Percentiles rank a stretch among this genome's conserved stretches.
Conservation (phyloP, 495 filamentous ascomycete genomes). For the Podospora anserina region DNA sequence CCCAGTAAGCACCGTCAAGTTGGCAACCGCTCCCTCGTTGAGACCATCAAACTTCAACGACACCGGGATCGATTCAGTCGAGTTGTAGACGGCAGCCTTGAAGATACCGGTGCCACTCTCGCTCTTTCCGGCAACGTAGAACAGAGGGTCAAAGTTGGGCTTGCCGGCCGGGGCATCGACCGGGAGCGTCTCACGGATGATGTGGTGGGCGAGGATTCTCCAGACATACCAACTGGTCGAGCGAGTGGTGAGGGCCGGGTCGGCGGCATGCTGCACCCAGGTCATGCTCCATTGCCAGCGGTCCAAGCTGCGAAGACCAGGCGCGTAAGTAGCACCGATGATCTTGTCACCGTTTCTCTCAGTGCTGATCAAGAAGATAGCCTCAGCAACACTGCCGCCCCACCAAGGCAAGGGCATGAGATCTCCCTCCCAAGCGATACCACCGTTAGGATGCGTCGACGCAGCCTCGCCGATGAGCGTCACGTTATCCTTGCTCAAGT, state of each 20-base stretch:
- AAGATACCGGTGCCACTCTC: constrained; percentile 43
- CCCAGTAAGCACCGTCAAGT: constrained; percentile 58
- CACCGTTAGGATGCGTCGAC: constrained; percentile 50
- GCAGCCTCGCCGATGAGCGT: constrained; percentile 52
- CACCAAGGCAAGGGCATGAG: constrained; percentile 45
- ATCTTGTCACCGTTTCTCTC: constrained; percentile 62
- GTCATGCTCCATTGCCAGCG: constrained; percentile 46
- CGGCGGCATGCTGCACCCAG: constrained; percentile 51
- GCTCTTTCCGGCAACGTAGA: constrained; percentile 53
- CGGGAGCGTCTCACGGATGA: constrained; percentile 55
- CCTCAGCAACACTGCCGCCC: constrained; percentile 61
- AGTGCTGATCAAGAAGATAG: constrained; percentile 63
- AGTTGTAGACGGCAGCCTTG: constrained; percentile 69
- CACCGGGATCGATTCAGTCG: constrained; percentile 45
- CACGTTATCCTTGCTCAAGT: constrained; percentile 29
- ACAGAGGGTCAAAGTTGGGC: constrained; percentile 50
- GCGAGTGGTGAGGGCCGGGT: constrained; percentile 49
- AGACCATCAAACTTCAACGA: constrained; percentile 55
- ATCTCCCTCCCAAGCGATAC: constrained; percentile 44
- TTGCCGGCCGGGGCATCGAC: constrained; percentile 40
- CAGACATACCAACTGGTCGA: constrained; percentile 44
- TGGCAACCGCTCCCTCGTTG: constrained; percentile 41
- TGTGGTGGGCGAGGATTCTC: constrained; percentile 50
- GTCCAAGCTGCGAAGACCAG: constrained; percentile 41
- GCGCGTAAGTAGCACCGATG: constrained; percentile 41